Evolutionary conservation across 23 red algal species (phyloP).

Genomic region (Chondrus crispus): DNA sequence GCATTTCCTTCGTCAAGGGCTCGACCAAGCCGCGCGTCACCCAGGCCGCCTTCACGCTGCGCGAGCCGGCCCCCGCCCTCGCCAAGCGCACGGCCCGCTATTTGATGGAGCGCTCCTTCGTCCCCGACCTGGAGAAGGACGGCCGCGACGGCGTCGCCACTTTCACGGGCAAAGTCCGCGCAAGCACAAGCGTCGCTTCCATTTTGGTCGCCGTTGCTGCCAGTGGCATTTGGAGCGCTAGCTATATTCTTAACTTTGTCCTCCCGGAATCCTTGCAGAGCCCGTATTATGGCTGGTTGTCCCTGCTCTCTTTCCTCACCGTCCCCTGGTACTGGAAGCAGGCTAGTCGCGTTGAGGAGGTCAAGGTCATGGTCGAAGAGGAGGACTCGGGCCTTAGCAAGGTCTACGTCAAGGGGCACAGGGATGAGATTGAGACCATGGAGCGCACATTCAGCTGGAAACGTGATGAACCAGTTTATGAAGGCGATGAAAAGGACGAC

Average conservation of each 20-base stretch:
- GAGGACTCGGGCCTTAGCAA: slow-evolving; percentile 23
- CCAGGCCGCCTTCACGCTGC: slow-evolving; percentile 64
- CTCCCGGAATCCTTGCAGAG: slow-evolving; percentile 31
- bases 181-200: slow-evolving; percentile 56
- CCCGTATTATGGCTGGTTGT: slow-evolving; percentile 40
- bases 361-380: slow-evolving; percentile 72
- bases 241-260: slow-evolving; percentile 56
- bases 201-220: slow-evolving; percentile 62
- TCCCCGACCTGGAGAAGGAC: slow-evolving; percentile 60
- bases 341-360: slow-evolving; percentile 55
- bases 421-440: slow-evolving; percentile 68
- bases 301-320: slow-evolving; percentile 13
- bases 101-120: slow-evolving; percentile 61
- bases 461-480: slow-evolving; percentile 56
- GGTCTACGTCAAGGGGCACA: slow-evolving; percentile 76
- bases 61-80: slow-evolving; percentile 4
- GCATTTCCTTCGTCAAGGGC: slow-evolving; percentile 82
- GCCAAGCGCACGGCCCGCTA: slow-evolving; percentile 53
- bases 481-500: slow-evolving; percentile 25
- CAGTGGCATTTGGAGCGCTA: slow-evolving; percentile 47
- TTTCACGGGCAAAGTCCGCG: slow-evolving; percentile 59
- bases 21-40: slow-evolving; percentile 72
- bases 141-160: slow-evolving; percentile 68
- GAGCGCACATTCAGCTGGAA: slow-evolving; percentile 59
- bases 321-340: slow-evolving; percentile 80